Base-by-base conservation (phyloP, 2,329 filamentous ascomycete species). In the Ascosphaera acerosa region DNA sequence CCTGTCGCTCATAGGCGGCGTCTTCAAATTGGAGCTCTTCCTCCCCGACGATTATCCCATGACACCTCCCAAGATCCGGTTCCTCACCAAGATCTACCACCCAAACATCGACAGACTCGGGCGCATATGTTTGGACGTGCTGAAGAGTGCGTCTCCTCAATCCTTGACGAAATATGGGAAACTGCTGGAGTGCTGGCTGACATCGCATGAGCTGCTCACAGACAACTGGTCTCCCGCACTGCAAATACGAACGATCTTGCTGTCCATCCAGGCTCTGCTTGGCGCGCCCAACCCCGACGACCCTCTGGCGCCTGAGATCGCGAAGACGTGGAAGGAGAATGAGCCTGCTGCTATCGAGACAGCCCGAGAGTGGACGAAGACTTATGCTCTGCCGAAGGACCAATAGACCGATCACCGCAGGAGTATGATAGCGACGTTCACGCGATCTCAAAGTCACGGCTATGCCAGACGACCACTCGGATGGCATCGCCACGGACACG, bases 151-250 rank as follows among this genome's bases (percentile, higher is more conserved):
- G 66, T 43, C 25, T 6, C 12, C 14, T 26, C 18, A 7, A 9
- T 9, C n/a, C n/a, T n/a, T n/a, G n/a, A n/a, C n/a, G n/a, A n/a
- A n/a, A n/a, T n/a, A n/a, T n/a, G n/a, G n/a, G n/a, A n/a, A n/a
- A n/a, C n/a, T n/a, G n/a, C n/a, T 16, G 3, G 22, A 29, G 7
- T 4, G 14, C 22, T 16, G 12, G 26, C 10, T 15, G 17, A 6
- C 18, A 16, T 20, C 27, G 30, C 32, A 37, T 44, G 40, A 34
- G 44, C 36, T 34, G 29, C 27, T 18, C 32, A 39, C 37, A 92
- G 82, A 84, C 52, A 97, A 97, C 63, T 97, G 87, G 87, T 94
- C 84, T 15, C 87, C 87, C 4, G 87, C 89, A 10, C 67, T 97
- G 18, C 87, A 97, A 55, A 97, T 97, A 49, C 74, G 87, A 39